Base-by-base conservation (phyloP, 345 rosid species). In the Gossypium turneri region DNA sequence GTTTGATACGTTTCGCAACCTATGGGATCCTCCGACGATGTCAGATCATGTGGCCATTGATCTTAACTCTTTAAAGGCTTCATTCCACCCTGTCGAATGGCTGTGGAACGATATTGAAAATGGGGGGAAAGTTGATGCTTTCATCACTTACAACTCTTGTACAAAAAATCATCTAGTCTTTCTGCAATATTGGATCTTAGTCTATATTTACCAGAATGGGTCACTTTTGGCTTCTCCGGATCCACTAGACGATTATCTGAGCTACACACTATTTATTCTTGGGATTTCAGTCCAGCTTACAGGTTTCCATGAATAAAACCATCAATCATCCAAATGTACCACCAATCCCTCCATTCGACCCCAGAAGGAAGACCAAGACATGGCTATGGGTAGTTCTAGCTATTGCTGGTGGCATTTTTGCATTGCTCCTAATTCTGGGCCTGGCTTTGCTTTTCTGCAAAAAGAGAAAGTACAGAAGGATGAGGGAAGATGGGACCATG, bases 211-310 rank as follows among this genome's bases (percentile, higher is more conserved):
- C 82, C 87, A 3, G 73, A 86, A 67, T 79, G 77, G 84, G 87
- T 82, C 4, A 81, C 79, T 0, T 59, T 87, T 8, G 93, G 93
- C n/a, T 84, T 82, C 53, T 80, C 88, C 3, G 93, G 88, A 0
- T 59, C 88, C 0, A 70, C 88, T n/a, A 71, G 85, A 27, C 0
- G 3, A 0, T 0, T 0, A 2, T 44, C 24, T 0, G 82, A 79
- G 43, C 48, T 75, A 11, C 86, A 84, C 22, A 79, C 62, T 12
- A 77, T 87, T 74, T 5, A 67, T 6, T 81, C 87, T 2, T 87
- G 89, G 91, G 78, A 77, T 9, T 87, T 81, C 66, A 22, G 2
- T 45, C 68, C 22, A 58, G 27, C 58, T 68, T 68, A 50, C 58
- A 15, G 27, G 58, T 25, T 25, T 3, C 41, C 8, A 3, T 2